Evolutionary conservation across 2,329 filamentous ascomycete species (phyloP).

Genomic region (Sphaerulina vaccinii): DNA sequence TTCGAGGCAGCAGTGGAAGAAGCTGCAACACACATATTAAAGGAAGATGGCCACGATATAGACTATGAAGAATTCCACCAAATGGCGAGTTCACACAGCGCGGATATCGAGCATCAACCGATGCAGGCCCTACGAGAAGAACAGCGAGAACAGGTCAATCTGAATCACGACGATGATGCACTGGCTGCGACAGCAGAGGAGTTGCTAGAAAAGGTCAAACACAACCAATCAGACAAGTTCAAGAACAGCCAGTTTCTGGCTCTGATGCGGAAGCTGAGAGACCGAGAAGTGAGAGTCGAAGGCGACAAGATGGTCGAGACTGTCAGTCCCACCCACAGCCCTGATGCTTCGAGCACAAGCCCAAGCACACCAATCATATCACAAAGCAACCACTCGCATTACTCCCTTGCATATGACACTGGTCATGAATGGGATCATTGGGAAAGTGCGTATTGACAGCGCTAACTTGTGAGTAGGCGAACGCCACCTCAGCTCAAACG

Average conservation of each 20-base stretch:
- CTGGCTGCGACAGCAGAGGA: conserved; percentile 70
- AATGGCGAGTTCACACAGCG: conserved; percentile 14
- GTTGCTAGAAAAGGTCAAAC: conserved; percentile 66
- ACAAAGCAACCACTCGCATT: conserved; percentile 18
- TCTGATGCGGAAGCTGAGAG: conserved; percentile 73
- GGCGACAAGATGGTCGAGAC: conserved; percentile 66
- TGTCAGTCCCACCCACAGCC: conserved; percentile 34
- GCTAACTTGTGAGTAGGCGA: conserved; percentile 34
- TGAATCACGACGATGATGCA: conserved; percentile 57
- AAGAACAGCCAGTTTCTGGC: conserved; percentile 73
- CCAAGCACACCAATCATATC: conserved; percentile 18
- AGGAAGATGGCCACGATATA: conserved; percentile 22
- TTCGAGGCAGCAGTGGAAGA: conserved; percentile 23
- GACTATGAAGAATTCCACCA: conserved; percentile 19
- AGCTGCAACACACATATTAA: conserved; percentile 24
- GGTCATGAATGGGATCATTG: conserved; percentile 37
- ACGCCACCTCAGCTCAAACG: conserved; percentile 27
- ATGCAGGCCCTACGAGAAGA: conserved; percentile 13
- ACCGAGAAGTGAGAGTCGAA: conserved; percentile 69
- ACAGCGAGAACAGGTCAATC: conserved; percentile 16
- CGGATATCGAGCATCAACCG: conserved; percentile 21
- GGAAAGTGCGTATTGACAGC: conserved; percentile 34
- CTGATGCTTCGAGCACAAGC: conserved; percentile 18
- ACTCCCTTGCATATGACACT: conserved; percentile 19
- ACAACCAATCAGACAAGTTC: conserved; percentile 72